These are phyloP conservation scores for Aspergillus egyptiacus DNA, from an alignment of 495 filamentous ascomycete genomes.

Conservation along the genomic window DNA sequence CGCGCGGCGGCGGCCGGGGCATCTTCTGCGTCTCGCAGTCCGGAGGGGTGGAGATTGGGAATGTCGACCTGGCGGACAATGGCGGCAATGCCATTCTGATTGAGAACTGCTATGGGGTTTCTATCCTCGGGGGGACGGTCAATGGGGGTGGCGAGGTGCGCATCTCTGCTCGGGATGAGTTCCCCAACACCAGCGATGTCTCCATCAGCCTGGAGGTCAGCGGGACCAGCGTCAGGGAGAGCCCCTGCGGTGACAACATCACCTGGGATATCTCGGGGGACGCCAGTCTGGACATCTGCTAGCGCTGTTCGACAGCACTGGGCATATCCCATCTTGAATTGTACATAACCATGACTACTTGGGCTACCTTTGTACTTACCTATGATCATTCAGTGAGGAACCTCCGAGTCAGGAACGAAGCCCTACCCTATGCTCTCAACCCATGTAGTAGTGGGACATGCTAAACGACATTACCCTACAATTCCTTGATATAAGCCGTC, in stretches of 20 bases:
- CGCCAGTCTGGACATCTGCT: slow-evolving; percentile 8
- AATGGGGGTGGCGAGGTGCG: slow-evolving; percentile 11
- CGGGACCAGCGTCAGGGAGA: slow-evolving; percentile 7
- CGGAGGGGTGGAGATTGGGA: slow-evolving; percentile 10
- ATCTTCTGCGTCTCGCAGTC: slow-evolving; percentile 14
- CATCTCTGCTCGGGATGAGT: slow-evolving; percentile 12
- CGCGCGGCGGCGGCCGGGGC: slow-evolving; percentile 13
- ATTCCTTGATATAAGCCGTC: too few species aligned
- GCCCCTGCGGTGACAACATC: slow-evolving; percentile 14
- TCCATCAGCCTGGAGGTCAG: slow-evolving; percentile 11
- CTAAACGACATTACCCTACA: too few species aligned
- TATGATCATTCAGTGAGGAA: background rate
- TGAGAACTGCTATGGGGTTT: slow-evolving; percentile 15
- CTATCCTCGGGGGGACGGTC: slow-evolving; percentile 9
- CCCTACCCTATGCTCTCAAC: too few species aligned
- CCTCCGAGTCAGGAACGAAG: background rate
- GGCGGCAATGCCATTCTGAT: slow-evolving; percentile 16
- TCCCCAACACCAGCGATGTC: slow-evolving; percentile 4
- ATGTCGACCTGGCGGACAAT: slow-evolving; percentile 10
- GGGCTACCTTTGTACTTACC: too few species aligned
- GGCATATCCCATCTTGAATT: too few species aligned
- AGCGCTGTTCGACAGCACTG: background rate
- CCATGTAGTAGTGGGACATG: too few species aligned
- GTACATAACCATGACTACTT: too few species aligned
- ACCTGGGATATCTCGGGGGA: slow-evolving; percentile 13